These are phyloP conservation scores for Recurvomyces mirabilis DNA, from an alignment of 495 filamentous ascomycete species.

Conservation along the genomic window DNA sequence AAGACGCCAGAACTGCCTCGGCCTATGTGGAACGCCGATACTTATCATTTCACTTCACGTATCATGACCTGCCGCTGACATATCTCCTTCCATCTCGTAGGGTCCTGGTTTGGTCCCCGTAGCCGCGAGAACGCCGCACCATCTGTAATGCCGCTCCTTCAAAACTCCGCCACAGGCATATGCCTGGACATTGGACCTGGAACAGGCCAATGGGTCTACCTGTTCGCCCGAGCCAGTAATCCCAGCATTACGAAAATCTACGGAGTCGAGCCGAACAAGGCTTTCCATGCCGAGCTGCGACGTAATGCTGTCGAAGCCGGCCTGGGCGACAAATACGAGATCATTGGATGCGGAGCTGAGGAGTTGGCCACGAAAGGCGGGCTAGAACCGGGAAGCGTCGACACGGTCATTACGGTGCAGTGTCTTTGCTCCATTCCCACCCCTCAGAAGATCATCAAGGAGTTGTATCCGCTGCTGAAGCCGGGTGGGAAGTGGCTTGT, in stretches of 20 bases:
- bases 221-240: slow-evolving; percentile 28
- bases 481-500: slow-evolving; percentile 58
- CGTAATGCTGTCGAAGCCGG: slow-evolving; percentile 37
- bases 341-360: slow-evolving; percentile 52
- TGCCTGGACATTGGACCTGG: slow-evolving; percentile 44
- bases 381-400: slow-evolving; percentile 44
- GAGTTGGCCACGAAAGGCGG: slow-evolving; percentile 37
- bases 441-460: slow-evolving; percentile 43
- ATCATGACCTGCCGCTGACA: no score
- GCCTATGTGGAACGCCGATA: no score
- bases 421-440: slow-evolving; percentile 64
- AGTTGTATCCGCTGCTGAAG: slow-evolving; percentile 51
- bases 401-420: slow-evolving; percentile 57
- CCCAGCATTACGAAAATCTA: slow-evolving; percentile 44
- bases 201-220: slow-evolving; percentile 38
- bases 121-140: slow-evolving; percentile 8
- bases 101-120: slow-evolving; percentile 19
- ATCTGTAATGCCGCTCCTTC: slow-evolving; percentile 19
- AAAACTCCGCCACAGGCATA: slow-evolving; percentile 25
- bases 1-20: no score
- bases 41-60: no score
- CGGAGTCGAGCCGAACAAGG: slow-evolving; percentile 55
- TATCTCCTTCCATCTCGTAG: no score
- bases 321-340: slow-evolving; percentile 49
- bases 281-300: slow-evolving; percentile 42